Conservation (phyloP, 1,284 basidiomycete species). For the Ganoderma leucocontextum region DNA sequence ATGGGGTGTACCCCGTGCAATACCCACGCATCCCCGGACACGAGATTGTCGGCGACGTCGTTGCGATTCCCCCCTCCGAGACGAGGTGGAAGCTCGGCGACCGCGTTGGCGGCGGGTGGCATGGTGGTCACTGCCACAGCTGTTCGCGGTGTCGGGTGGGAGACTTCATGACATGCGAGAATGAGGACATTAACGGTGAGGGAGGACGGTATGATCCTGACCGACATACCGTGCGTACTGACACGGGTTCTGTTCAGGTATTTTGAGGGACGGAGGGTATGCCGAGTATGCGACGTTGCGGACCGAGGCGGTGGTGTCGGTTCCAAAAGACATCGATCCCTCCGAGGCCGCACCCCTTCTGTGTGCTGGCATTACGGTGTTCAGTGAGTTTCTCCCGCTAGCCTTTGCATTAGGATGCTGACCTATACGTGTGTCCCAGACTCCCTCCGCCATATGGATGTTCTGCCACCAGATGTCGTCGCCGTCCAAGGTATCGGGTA, state of each 20-base stretch:
- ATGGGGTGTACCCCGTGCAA: slow-evolving; percentile 16
- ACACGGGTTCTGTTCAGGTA: slow-evolving; percentile 13
- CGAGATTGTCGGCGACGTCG: slow-evolving; percentile 41
- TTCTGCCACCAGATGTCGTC: slow-evolving; percentile 38
- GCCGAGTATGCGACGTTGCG: slow-evolving; percentile 35
- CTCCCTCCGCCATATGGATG: slow-evolving; percentile 36
- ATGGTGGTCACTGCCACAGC: slow-evolving; percentile 38
- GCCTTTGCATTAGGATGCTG: neutral
- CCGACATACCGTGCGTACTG: neutral
- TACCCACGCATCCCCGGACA: slow-evolving; percentile 39
- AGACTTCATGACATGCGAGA: slow-evolving; percentile 34
- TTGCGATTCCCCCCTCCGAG: slow-evolving; percentile 33
- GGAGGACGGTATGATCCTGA: too few species aligned
- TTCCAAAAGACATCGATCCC: slow-evolving; percentile 73
- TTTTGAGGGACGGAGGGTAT: slow-evolving; percentile 32
- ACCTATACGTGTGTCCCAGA: slow-evolving; percentile 24
- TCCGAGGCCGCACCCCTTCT: slow-evolving; percentile 85
- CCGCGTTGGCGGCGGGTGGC: slow-evolving; percentile 40
- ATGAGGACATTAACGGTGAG: slow-evolving; percentile 32
- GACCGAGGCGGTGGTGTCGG: slow-evolving; percentile 63
- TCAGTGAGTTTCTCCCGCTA: slow-evolving; percentile 28
- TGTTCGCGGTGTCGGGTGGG: slow-evolving; percentile 37
- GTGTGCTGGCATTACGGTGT: slow-evolving; percentile 63
- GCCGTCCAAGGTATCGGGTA: slow-evolving; percentile 45
- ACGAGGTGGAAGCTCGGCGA: slow-evolving; percentile 38